Conservation (phyloP, 2,329 filamentous ascomycete genomes). For the Fonsecaea monophora region DNA sequence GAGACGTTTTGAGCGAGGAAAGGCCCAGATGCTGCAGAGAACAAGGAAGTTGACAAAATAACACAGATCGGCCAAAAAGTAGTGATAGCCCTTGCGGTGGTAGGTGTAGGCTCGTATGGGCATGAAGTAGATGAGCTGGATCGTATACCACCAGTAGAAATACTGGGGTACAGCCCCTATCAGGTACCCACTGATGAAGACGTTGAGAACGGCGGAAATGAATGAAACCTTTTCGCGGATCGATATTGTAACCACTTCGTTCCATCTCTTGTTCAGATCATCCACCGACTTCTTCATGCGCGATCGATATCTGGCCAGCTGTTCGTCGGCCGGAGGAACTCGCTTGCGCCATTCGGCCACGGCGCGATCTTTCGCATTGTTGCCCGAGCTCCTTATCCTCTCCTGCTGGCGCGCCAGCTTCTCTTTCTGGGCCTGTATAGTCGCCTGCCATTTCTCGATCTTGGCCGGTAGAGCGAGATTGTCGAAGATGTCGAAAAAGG, state of each 20-base stretch:
- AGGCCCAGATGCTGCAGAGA: conserved; percentile 84
- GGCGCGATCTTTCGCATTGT: conserved; percentile 83
- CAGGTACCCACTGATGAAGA: conserved; percentile 94
- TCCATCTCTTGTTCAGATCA: conserved; percentile 83
- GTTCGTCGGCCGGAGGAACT: conserved; percentile 86
- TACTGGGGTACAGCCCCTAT: conserved; percentile 83
- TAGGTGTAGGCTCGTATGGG: conserved; percentile 93
- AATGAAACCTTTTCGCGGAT: conserved; percentile 93
- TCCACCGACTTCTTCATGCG: conserved; percentile 91
- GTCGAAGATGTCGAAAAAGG: conserved; percentile 90
- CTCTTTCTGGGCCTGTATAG: conserved; percentile 80
- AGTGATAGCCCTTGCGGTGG: conserved; percentile 89
- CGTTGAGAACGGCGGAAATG: conserved; percentile 94
- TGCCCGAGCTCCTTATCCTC: conserved; percentile 68
- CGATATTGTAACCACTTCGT: conserved; percentile 85
- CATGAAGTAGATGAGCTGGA: conserved; percentile 92
- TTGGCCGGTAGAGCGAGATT: conserved; percentile 89
- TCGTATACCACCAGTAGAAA: conserved; percentile 93
- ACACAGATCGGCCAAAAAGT: conserved; percentile 95
- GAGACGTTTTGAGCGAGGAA: conserved; percentile 86
- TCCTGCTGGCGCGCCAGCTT: conserved; percentile 84
- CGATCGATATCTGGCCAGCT: conserved; percentile 86
- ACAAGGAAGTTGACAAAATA: conserved; percentile 96
- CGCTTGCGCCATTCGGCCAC: conserved; percentile 91
- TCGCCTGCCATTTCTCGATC: conserved; percentile 86